These are phyloP conservation scores for Lentinula detonsa DNA, from an alignment of 768 basidiomycete genomes.

Conservation along the genomic window DNA sequence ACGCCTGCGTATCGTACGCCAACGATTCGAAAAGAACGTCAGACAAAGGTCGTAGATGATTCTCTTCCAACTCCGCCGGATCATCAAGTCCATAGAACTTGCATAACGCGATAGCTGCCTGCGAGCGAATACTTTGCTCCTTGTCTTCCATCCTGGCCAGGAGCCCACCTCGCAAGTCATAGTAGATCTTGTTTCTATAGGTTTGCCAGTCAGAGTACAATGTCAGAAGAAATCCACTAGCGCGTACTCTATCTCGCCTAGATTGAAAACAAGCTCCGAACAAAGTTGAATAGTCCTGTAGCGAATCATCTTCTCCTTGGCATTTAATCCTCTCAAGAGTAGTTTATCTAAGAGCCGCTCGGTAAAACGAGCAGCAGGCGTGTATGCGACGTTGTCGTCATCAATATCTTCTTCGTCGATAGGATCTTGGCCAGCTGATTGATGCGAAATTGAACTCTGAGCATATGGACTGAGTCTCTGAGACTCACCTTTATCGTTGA, in stretches of 20 bases:
- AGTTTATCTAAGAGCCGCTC: conserved; percentile 59
- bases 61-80: conserved; percentile 41
- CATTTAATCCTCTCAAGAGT: conserved; percentile 68
- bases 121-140: conserved; percentile 69
- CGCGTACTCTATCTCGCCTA: conserved; percentile 84
- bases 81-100: conserved; percentile 74
- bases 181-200: conserved; percentile 71
- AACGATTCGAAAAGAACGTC: conserved; percentile 66
- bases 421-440: conserved; percentile 33
- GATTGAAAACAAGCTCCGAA: conserved; percentile 69
- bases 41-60: conserved; percentile 39
- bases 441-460: background rate
- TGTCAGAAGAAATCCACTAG: background rate
- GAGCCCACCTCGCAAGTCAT: conserved; percentile 51
- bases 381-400: conserved; percentile 51
- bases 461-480: background rate
- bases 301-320: conserved; percentile 85
- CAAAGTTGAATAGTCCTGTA: conserved; percentile 76
- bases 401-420: conserved; percentile 33
- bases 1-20: conserved; percentile 72
- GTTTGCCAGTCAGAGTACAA: background rate
- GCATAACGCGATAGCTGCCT: conserved; percentile 74
- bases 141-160: conserved; percentile 75
- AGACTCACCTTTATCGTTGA: conserved; percentile 68
- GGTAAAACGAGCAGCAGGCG: conserved; percentile 63